Percentiles rank a stretch among this genome's conserved stretches.
phyloP scores from a whole-genome alignment of 2,329 filamentous ascomycete species.

The Diaporthe sp. region DNA sequence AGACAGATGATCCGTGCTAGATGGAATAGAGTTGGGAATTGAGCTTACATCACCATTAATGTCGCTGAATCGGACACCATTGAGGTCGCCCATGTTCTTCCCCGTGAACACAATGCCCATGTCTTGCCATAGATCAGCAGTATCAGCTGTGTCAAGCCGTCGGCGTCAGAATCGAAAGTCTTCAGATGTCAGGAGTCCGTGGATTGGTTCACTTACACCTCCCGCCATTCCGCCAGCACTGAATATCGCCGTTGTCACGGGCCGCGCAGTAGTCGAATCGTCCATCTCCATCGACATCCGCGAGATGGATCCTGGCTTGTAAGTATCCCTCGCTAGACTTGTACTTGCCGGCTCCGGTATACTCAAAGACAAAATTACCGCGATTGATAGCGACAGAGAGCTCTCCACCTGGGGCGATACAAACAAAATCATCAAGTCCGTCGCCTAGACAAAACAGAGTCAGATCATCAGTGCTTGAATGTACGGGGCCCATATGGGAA shows the following conservation, averaged over 20 bases:
- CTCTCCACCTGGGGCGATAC: constrained; percentile 45
- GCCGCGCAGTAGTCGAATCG: constrained; percentile 51
- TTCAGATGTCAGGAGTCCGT: neutral
- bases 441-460: constrained; percentile 35
- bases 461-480: neutral
- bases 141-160: constrained; percentile 1
- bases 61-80: constrained; percentile 38
- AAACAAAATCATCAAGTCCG: constrained; percentile 51
- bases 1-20: neutral
- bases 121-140: constrained; percentile 50
- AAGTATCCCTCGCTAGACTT: constrained; percentile 37
- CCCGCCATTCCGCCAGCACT: constrained; percentile 40
- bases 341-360: constrained; percentile 38
- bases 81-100: constrained; percentile 44
- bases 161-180: neutral
- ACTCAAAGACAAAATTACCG: constrained; percentile 40
- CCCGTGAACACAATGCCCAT: constrained; percentile 46
- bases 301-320: constrained; percentile 47
- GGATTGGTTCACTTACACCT: neutral
- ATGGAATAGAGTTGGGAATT: neutral
- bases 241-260: constrained; percentile 36
- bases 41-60: neutral
- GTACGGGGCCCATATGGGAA: neutral
- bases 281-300: constrained; percentile 52
- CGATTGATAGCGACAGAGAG: constrained; percentile 44